Evolutionary conservation across 768 basidiomycete genomes (phyloP).

Genomic region (Rhodotorula graminis): DNA sequence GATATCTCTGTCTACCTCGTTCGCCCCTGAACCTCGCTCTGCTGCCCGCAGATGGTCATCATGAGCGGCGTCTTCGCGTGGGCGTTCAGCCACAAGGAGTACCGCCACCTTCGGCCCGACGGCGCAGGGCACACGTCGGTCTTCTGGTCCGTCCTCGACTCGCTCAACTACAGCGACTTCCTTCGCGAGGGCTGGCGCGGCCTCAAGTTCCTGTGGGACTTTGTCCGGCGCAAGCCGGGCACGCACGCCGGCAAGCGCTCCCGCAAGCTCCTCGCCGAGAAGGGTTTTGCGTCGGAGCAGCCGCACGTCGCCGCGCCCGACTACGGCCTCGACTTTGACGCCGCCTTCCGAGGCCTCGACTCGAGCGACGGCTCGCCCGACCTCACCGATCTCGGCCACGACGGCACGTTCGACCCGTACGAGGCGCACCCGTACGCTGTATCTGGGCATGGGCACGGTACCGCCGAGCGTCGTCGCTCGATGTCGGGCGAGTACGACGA

Average conservation of each 20-base stretch:
- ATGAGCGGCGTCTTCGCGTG: constrained; percentile 74
- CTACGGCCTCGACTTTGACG: constrained; percentile 20
- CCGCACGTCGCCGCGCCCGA: neutral
- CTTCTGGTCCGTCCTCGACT: constrained; percentile 68
- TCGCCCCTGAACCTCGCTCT: neutral
- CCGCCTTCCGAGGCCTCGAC: constrained; percentile 22
- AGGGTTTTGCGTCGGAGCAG: neutral
- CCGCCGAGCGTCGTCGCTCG: too few relatives aligned
- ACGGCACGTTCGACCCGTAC: too few relatives aligned
- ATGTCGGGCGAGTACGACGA: too few relatives aligned
- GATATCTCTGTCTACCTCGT: constrained; percentile 31
- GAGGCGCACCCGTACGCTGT: too few relatives aligned
- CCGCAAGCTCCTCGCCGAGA: neutral
- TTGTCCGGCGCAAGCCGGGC: constrained; percentile 47
- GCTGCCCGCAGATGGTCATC: constrained; percentile 65
- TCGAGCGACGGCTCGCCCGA: neutral
- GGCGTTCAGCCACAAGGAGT: constrained; percentile 72
- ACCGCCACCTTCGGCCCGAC: constrained; percentile 49
- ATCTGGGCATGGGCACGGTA: neutral
- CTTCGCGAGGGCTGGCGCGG: constrained; percentile 61
- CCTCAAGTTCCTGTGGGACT: constrained; percentile 59
- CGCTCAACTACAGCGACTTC: constrained; percentile 57
- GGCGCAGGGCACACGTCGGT: constrained; percentile 51
- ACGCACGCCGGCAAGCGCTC: constrained; percentile 29
- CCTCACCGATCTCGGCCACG: neutral